Evolutionary conservation across 1,284 basidiomycete species (phyloP).

Genomic region (Afroboletus lepidellus): DNA sequence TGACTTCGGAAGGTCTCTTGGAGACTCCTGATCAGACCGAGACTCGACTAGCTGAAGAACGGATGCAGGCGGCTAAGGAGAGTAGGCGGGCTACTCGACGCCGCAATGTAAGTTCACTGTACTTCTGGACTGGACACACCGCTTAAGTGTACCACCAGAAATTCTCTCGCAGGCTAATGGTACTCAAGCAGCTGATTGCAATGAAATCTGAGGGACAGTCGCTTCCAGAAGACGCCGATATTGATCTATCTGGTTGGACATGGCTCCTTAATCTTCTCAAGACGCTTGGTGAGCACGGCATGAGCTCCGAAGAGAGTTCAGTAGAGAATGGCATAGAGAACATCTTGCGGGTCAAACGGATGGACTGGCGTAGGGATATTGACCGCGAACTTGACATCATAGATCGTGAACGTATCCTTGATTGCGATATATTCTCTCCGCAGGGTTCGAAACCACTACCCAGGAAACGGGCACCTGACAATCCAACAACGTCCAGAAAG

Average conservation of each 20-base stretch:
- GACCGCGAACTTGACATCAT: neutral
- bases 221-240: neutral
- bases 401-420: neutral
- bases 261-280: neutral
- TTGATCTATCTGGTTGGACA: neutral
- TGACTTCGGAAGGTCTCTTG: neutral
- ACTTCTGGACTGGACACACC: too few species aligned
- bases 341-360: neutral
- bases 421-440: neutral
- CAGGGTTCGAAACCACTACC: neutral
- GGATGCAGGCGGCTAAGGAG: neutral
- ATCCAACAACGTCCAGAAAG: neutral
- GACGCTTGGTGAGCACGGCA: neutral
- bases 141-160: neutral
- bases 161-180: neutral
- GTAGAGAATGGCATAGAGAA: neutral
- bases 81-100: neutral
- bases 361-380: neutral
- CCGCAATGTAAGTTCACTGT: neutral
- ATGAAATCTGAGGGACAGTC: neutral
- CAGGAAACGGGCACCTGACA: neutral
- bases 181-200: neutral
- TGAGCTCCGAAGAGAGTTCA: slow-evolving; percentile 2
- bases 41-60: neutral
- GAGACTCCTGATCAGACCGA: neutral